phyloP scores from a whole-genome alignment of 305 asterid genomes.

The Rubia peregrina region DNA sequence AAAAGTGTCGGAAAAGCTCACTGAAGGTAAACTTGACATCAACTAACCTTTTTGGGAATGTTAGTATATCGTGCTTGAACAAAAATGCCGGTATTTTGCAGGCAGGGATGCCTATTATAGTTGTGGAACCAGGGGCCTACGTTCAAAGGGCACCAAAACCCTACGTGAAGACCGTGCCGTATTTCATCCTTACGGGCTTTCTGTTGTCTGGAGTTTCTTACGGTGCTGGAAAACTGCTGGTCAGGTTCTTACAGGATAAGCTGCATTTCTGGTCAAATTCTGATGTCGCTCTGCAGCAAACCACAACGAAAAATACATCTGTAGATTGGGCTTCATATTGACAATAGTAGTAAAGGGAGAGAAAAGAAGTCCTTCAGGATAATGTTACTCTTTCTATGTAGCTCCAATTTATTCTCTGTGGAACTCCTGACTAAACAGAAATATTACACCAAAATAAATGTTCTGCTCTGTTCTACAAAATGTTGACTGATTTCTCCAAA shows the following conservation, averaged over 20 bases:
- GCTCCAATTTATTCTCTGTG: not conserved
- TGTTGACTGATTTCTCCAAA: not conserved
- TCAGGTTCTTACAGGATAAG: constrained; percentile 42
- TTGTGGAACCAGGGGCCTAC: constrained; percentile 43
- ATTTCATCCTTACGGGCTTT: constrained; percentile 47
- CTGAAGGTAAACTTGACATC: constrained; percentile 20
- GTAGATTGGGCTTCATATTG: constrained; percentile 47
- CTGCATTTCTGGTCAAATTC: constrained; percentile 44
- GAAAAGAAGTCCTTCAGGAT: not conserved
- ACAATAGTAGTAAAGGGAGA: not conserved
- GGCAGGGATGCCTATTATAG: constrained; percentile 53
- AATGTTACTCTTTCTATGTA: not conserved
- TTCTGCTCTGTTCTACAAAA: not conserved
- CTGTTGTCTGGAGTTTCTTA: constrained; percentile 56
- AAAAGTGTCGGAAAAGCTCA: constrained; percentile 9
- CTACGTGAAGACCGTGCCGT: constrained; percentile 41
- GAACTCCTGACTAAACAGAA: not conserved
- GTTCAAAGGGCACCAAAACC: constrained; percentile 49
- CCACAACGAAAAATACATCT: constrained; percentile 19
- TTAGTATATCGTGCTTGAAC: not conserved
- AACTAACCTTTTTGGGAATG: not conserved
- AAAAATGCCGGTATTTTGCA: constrained; percentile 25
- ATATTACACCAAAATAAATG: not conserved
- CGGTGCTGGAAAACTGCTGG: constrained; percentile 54
- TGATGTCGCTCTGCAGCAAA: constrained; percentile 21